These are phyloP conservation scores for Saxophila tyrrhenica DNA, from an alignment of 495 filamentous ascomycete genomes.

Conservation along the genomic window DNA sequence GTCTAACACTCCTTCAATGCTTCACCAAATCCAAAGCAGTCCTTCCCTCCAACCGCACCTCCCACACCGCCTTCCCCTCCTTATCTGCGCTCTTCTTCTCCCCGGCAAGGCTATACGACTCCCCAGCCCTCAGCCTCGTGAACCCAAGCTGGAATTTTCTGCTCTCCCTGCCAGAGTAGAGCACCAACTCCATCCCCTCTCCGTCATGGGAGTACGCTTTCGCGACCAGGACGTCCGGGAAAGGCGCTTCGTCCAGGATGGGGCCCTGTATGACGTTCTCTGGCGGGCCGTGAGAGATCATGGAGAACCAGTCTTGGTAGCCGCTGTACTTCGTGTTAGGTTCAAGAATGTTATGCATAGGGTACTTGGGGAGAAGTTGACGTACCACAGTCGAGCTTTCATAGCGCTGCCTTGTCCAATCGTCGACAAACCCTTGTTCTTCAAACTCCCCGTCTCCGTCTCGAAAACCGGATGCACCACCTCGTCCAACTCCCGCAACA, in stretches of 20 bases:
- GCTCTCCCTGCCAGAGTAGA: conserved; percentile 4
- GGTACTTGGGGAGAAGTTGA: background rate
- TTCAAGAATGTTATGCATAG: too few species aligned
- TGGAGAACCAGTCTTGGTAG: background rate
- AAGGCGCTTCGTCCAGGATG: background rate
- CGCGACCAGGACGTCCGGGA: conserved; percentile 2
- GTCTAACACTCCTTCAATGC: background rate
- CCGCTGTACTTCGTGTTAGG: too few species aligned
- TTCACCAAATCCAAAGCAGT: background rate
- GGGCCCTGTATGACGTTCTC: background rate
- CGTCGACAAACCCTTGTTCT: conserved; percentile 6
- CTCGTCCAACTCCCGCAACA: conserved; percentile 2
- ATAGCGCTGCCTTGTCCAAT: background rate
- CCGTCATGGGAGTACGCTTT: background rate
- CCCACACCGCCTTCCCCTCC: background rate
- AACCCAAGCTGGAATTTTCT: conserved; percentile 9
- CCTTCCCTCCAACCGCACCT: background rate
- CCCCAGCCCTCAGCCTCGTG: conserved; percentile 3
- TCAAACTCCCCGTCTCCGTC: conserved; percentile 4
- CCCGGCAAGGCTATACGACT: background rate
- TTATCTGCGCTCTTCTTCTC: background rate
- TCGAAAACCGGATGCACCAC: conserved; percentile 1
- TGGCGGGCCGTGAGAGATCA: background rate
- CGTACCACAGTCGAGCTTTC: background rate
- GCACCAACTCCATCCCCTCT: conserved; percentile 8